Evolutionary conservation across 1,284 basidiomycete species (phyloP).

Genomic region (Jaminaea rosea): DNA sequence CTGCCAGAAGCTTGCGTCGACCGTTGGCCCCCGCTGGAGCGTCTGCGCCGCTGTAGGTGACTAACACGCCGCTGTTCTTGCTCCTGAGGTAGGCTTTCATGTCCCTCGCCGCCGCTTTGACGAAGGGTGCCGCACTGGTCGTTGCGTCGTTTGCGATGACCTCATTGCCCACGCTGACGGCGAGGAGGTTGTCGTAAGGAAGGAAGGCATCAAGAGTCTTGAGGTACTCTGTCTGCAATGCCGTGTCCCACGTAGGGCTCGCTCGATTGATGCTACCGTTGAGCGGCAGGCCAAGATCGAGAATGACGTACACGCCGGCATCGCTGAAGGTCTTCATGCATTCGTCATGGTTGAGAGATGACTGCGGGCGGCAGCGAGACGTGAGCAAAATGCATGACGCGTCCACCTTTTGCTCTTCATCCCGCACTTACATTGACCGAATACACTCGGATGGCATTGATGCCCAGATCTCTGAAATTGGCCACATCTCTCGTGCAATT

Average conservation of each 20-base stretch:
- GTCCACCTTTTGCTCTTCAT: too few species aligned
- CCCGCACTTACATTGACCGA: too few species aligned
- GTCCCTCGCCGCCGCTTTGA: constrained; percentile 85
- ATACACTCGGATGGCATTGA: constrained; percentile 60
- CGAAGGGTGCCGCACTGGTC: constrained; percentile 64
- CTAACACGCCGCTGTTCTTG: constrained; percentile 60
- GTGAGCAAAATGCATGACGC: too few species aligned
- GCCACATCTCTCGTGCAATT: constrained; percentile 71
- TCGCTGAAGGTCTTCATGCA: constrained; percentile 71
- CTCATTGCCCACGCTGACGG: constrained; percentile 79
- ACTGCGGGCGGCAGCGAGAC: too few species aligned
- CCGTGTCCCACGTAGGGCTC: constrained; percentile 70
- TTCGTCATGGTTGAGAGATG: constrained; percentile 68
- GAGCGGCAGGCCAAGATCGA: constrained; percentile 72
- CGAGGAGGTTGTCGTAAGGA: constrained; percentile 39
- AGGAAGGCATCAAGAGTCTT: constrained; percentile 64
- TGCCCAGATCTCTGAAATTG: constrained; percentile 55
- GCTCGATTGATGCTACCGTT: constrained; percentile 76
- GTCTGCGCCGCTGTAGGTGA: constrained; percentile 79
- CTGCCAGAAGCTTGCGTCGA: constrained; percentile 57
- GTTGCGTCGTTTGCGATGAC: constrained; percentile 59
- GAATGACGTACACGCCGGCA: constrained; percentile 82
- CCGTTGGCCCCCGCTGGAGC: constrained; percentile 52
- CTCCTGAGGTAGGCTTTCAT: constrained; percentile 66
- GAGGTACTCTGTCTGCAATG: constrained; percentile 70